Conservation (phyloP, 2,329 filamentous ascomycete species). For the Rasamsonia emersonii region DNA sequence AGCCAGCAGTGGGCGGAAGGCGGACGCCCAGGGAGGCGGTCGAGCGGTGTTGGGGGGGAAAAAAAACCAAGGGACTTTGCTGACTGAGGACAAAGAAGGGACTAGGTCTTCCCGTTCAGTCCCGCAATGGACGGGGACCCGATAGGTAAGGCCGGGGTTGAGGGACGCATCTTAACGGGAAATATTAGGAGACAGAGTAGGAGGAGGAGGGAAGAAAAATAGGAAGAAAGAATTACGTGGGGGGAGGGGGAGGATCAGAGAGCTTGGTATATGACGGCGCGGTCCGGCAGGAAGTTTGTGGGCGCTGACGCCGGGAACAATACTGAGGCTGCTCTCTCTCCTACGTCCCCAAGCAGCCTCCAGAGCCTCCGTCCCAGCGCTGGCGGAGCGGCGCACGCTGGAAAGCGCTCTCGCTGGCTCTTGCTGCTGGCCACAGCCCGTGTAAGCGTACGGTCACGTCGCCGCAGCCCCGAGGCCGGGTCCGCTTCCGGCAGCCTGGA, state of each 20-base stretch:
- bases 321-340: too few relatives aligned
- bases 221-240: slow-evolving; percentile 11
- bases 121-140: slow-evolving; percentile 36
- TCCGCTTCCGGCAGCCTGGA: too few relatives aligned
- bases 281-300: slow-evolving; percentile 17
- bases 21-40: slow-evolving; percentile 8
- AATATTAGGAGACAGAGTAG: slow-evolving; percentile 15
- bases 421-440: too few relatives aligned
- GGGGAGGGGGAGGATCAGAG: slow-evolving; percentile 5
- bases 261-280: slow-evolving; percentile 16
- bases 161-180: slow-evolving; percentile 25
- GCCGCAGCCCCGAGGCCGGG: too few relatives aligned
- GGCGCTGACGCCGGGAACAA: too few relatives aligned
- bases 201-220: slow-evolving; percentile 13
- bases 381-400: too few relatives aligned
- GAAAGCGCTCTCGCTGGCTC: too few relatives aligned
- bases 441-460: too few relatives aligned
- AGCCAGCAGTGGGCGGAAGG: too few relatives aligned
- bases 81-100: slow-evolving; percentile 9
- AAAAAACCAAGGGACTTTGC: slow-evolving; percentile 6
- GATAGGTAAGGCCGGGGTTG: slow-evolving; percentile 20
- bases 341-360: too few relatives aligned
- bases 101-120: slow-evolving; percentile 36
- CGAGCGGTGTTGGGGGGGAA: slow-evolving; percentile 8
- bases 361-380: too few relatives aligned